A percentile compares a stretch with the other conserved stretches of the same genome.
These are phyloP conservation scores for Ustilago sp. DNA, from an alignment of 1,284 basidiomycete genomes.

Conservation along the genomic window DNA sequence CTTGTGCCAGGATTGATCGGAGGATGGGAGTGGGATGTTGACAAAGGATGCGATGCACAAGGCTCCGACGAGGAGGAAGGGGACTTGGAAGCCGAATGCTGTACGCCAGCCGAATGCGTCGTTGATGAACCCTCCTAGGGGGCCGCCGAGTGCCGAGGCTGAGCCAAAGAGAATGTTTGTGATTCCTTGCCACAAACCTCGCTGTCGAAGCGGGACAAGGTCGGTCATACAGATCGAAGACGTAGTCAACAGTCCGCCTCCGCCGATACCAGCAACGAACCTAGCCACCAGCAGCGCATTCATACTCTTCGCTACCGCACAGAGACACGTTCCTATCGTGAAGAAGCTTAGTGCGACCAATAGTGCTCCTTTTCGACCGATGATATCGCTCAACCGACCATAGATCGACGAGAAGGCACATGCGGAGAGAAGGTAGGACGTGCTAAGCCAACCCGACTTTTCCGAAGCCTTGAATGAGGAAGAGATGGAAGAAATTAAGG, in stretches of 20 bases:
- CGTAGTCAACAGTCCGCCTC: slow-evolving; percentile 71
- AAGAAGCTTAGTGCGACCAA: slow-evolving; percentile 64
- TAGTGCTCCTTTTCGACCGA: slow-evolving; percentile 64
- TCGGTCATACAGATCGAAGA: slow-evolving; percentile 71
- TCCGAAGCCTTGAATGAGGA: slow-evolving; percentile 66
- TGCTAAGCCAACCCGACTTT: slow-evolving; percentile 65
- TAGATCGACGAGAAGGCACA: slow-evolving; percentile 67
- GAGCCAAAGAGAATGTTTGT: slow-evolving; percentile 67
- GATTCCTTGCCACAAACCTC: slow-evolving; percentile 71
- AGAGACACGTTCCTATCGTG: slow-evolving; percentile 61
- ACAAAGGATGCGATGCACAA: slow-evolving; percentile 68
- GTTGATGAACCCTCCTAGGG: slow-evolving; percentile 60
- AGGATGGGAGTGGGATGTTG: slow-evolving; percentile 68
- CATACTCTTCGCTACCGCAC: slow-evolving; percentile 59
- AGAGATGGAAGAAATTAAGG: slow-evolving; percentile 62
- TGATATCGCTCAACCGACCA: slow-evolving; percentile 64
- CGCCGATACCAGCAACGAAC: slow-evolving; percentile 71
- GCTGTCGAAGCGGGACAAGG: slow-evolving; percentile 70
- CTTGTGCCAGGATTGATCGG: slow-evolving; percentile 68
- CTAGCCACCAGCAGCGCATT: slow-evolving; percentile 64
- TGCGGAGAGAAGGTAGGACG: slow-evolving; percentile 66
- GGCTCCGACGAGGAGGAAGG: slow-evolving; percentile 68
- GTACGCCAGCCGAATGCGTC: slow-evolving; percentile 60
- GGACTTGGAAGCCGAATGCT: slow-evolving; percentile 68
- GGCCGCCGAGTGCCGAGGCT: slow-evolving; percentile 67